Conservation (phyloP, 345 rosid species). For the Eucalyptus erythrocorys region DNA sequence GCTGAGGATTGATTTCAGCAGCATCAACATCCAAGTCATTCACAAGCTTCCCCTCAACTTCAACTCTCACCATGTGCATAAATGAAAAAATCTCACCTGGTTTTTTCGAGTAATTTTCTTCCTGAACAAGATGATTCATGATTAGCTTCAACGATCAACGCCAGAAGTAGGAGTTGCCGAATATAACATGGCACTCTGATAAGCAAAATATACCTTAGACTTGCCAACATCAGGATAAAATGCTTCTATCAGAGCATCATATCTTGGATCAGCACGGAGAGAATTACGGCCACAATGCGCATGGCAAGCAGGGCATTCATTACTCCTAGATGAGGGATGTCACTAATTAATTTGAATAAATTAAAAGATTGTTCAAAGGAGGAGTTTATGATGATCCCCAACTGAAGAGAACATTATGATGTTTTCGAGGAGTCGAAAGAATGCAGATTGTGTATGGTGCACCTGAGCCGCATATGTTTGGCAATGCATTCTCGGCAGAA, state of each 20-base stretch:
- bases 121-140: neutral
- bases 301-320: constrained; percentile 88
- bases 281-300: constrained; percentile 78
- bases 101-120: neutral
- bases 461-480: constrained; percentile 82
- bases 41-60: neutral
- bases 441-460: neutral
- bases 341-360: neutral
- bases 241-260: constrained; percentile 70
- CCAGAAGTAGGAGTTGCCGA: neutral
- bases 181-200: neutral
- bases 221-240: constrained; percentile 57
- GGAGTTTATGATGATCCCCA: neutral
- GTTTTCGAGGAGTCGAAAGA: neutral
- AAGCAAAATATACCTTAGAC: constrained; percentile 22
- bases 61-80: neutral
- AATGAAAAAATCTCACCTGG: neutral
- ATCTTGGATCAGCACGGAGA: constrained; percentile 71
- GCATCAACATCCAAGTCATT: too few species aligned
- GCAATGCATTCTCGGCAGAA: constrained; percentile 86
- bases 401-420: neutral
- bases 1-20: too few species aligned
- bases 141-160: neutral
- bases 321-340: constrained; percentile 40
- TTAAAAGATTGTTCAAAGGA: neutral